Base-by-base conservation (phyloP, 345 rosid genomes). In the Noccaea caerulescens region DNA sequence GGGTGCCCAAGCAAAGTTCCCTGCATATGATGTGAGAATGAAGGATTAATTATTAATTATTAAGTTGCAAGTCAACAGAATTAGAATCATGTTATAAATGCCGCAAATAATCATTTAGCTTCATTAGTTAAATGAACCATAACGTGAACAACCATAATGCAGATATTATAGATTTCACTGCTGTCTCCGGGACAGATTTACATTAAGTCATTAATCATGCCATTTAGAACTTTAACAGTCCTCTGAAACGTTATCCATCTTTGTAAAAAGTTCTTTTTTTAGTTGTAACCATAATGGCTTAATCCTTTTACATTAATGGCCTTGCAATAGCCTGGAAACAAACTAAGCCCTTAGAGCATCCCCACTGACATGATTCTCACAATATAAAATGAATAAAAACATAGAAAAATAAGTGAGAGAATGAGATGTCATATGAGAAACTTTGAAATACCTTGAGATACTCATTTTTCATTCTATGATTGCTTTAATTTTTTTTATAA, bases 61-160 rank as follows among this genome's bases (percentile, higher is more conserved):
- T 76, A 62, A 54, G 54, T 54, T 45, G 41, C 25, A 76, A 69
- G 79, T 76, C 75, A 76, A 56, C 41, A 49, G 4, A 8, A 73
- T 38, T 49, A 62, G 6, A 69, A 16, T 38, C 10, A n/a, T 16
- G 11, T 34, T 34, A 63, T 47, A 34, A 12, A 14, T 55, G 23
- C 1, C 5, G 2, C 11, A 32, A 64, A 47, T 63, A 53, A 76
- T 76, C 60, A 69, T 71, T 76, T 30, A 51, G 55, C 76, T 69
- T 49, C 61, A 70, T 69, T 76, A 69, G 67, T 32, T 75, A 74
- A 61, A 75, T 75, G 79, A 61, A 75, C 53, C 64, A 41, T 55
- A 69, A 70, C 79, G 66, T 69, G 79, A 63, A 70, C 65, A 8
- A 55, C 25, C 65, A 68, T 68, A 44, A 75, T 75, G 32, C 37